Base-by-base conservation (phyloP, 306 rosid genomes). In the Glycine tomentella region DNA sequence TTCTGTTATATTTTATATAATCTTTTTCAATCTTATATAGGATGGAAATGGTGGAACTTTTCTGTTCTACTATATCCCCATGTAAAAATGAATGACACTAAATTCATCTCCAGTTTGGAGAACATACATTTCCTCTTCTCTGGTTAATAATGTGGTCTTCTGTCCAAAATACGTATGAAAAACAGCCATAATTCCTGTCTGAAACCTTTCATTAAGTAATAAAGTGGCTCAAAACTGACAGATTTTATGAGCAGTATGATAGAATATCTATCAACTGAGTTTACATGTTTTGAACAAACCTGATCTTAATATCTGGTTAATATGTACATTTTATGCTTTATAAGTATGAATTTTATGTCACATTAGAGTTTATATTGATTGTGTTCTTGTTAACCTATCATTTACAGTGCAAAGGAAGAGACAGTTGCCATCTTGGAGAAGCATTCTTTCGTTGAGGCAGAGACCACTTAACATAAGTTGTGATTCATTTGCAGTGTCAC, bases 351-450 rank as follows among this genome's bases (percentile, higher is more conserved):
- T 49, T 12, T 59, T 53, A 5, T 69, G 53, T 80, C 33, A 15
- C 44, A 11, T 72, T 64, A 13, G 72, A 55, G 16, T 31, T 11
- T 70, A 48, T 51, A 62, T 81, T 81, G 66, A 83, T 63, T 49
- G 56, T 64, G 33, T 74, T 16, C 52, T 55, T 75, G 55, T 86
- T 75, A 51, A 11, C 75, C 2, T 79, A 80, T 72, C 53, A 31
- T 80, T 83, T 86, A 81, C 89, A 91, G 97, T 70, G 94, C 97
- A 36, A 89, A 74, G 83, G 93, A 86, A 74, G 97, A 91, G 82
- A 91, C 97, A 13, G 57, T 85, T 69, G 84, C 84, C 45, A 89
- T 93, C 66, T 91, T 91, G 74, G 90, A 86, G 77, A 90, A 86
- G 74, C 84, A 87, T 89, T 82, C 87, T 79, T 81, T 91, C 2